A percentile compares a stretch with the other conserved stretches of the same genome.
Evolutionary conservation across 1,284 basidiomycete genomes (phyloP).

Genomic region (Inonotus obliquus): DNA sequence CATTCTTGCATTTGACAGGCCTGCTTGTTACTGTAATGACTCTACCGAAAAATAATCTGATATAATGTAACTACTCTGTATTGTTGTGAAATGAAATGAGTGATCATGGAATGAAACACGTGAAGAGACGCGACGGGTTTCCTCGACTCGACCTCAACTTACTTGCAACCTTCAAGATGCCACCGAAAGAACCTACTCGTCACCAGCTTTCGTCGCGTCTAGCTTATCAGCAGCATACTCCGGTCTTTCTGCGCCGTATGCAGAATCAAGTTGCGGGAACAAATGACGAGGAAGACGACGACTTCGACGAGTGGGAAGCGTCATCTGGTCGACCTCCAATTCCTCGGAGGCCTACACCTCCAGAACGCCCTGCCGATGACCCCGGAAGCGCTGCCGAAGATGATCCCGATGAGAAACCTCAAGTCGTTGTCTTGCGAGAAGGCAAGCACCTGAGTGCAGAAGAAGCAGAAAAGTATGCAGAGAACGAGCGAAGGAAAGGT

Average conservation of each 20-base stretch:
- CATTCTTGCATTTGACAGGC: not conserved
- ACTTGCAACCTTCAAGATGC: not conserved
- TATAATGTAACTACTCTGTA: no score
- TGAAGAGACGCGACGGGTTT: not conserved
- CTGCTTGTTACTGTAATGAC: not conserved
- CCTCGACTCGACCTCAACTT: not conserved
- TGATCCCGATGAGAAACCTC: conserved; percentile 74
- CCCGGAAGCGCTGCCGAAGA: conserved; percentile 75
- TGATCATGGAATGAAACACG: not conserved
- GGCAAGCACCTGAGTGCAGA: conserved; percentile 76
- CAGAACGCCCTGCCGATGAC: conserved; percentile 64
- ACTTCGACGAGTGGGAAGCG: conserved; percentile 39
- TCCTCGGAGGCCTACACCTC: conserved; percentile 53
- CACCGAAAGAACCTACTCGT: conserved; percentile 59
- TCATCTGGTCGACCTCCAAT: conserved; percentile 68
- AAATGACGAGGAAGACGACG: conserved; percentile 38
- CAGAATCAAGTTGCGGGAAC: conserved; percentile 54
- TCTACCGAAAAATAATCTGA: no score
- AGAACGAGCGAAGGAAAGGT: conserved; percentile 76
- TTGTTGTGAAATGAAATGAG: not conserved
- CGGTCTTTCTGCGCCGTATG: conserved; percentile 56
- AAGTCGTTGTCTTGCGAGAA: conserved; percentile 79
- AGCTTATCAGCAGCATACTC: conserved; percentile 49
- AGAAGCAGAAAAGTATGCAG: conserved; percentile 76
- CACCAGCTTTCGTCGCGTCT: conserved; percentile 62